These are phyloP conservation scores for Tolypocladium capitatum DNA, from an alignment of 2,329 filamentous ascomycete species.

Conservation along the genomic window DNA sequence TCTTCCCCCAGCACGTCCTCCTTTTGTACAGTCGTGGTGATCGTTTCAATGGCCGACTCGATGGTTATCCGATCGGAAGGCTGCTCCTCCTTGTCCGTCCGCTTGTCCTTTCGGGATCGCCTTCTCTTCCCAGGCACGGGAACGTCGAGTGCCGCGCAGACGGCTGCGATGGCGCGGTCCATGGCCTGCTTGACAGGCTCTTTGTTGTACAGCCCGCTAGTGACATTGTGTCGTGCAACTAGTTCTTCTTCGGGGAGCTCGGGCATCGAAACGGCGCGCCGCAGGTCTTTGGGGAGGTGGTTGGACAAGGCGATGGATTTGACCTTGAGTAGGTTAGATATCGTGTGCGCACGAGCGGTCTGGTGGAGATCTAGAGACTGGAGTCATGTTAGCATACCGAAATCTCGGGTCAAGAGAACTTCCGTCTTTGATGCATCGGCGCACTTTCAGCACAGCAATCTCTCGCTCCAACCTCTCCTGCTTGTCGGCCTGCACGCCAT, in stretches of 20 bases:
- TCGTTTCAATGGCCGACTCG: not conserved
- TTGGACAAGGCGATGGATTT: slow-evolving; percentile 37
- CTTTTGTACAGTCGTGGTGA: slow-evolving; percentile 1
- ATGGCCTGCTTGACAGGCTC: slow-evolving; percentile 35
- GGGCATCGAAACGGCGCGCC: slow-evolving; percentile 32
- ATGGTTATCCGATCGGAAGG: slow-evolving; percentile 10
- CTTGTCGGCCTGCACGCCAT: slow-evolving; percentile 32
- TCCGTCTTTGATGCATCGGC: not conserved
- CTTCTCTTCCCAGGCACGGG: slow-evolving; percentile 28
- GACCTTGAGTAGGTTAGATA: slow-evolving; percentile 39
- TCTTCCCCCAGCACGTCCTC: slow-evolving; percentile 15
- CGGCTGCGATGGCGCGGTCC: slow-evolving; percentile 32
- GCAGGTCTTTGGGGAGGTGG: slow-evolving; percentile 35
- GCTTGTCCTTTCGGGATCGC: slow-evolving; percentile 17
- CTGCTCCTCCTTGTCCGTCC: slow-evolving; percentile 18
- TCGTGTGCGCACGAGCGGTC: slow-evolving; percentile 42
- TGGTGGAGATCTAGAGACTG: slow-evolving; percentile 45
- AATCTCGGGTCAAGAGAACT: not conserved
- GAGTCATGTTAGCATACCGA: not conserved
- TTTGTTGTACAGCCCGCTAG: slow-evolving; percentile 41
- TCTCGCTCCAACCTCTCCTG: slow-evolving; percentile 49
- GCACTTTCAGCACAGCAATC: slow-evolving; percentile 39
- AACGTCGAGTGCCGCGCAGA: slow-evolving; percentile 36
- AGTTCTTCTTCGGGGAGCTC: slow-evolving; percentile 38
- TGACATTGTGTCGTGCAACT: slow-evolving; percentile 42